Evolutionary conservation across 768 basidiomycete species (phyloP), one percentile per base, ranked within the genome.

Genomic region (Daedaleopsis nitida): DNA sequence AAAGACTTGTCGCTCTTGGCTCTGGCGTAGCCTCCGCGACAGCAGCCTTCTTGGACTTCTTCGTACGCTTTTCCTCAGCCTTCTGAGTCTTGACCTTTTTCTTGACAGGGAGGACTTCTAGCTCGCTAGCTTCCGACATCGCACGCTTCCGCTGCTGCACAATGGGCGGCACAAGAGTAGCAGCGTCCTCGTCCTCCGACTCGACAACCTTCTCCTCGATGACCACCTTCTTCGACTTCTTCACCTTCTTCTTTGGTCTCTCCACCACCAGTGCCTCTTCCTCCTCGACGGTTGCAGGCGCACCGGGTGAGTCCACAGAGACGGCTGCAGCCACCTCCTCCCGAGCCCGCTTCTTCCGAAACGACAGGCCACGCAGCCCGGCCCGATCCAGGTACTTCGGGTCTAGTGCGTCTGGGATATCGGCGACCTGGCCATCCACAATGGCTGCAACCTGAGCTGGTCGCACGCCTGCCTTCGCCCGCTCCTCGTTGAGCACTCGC

Each of bases 181-280:
- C 74, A 13, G 66, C 74, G 21, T 78, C 80, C 57, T 88, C 89
- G 42, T 83, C 83, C 66, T 88, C 89, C 7, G 82, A 84, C 76
- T 88, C 88, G 43, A 84, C 65, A 44, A 86, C 65, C 52, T 66
- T 66, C 49, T 86, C 70, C 52, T 69, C 69, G 37, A 58, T 58
- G 24, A 66, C 55, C 6, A 66, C 64, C 54, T 58, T 61, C 65
- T 63, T 64, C 19, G 64, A 52, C 59, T 64, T 66, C 69, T 66
- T 74, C 23, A 62, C 59, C 56, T 67, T 68, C 70, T 74, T 74
- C 69, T 59, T 66, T 23, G 72, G 68, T 27, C 64, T 62, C 54
- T 67, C 67, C 43, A 59, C 64, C 23, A 62, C 60, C 8, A 58
- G 38, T 23, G 62, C 63, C 27, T 67, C 63, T 45, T 62, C 60